Evolutionary conservation across 371 early-diverging fungal species (phyloP).

Genomic region (Mucor indicus): DNA sequence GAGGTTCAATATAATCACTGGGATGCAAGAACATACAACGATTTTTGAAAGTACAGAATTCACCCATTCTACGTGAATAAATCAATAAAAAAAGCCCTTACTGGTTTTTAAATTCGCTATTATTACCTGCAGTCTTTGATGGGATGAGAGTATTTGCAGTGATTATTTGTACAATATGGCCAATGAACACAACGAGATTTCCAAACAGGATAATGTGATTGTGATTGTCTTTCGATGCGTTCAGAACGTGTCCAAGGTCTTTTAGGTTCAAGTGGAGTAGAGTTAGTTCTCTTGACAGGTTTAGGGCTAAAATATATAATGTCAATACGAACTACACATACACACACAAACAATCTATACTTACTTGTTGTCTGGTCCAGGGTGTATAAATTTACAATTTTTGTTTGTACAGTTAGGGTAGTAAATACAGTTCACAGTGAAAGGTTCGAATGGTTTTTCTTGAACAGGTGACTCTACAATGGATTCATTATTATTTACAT

Average conservation of each 20-base stretch:
- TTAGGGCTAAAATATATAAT: background rate
- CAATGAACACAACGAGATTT: conserved; percentile 55
- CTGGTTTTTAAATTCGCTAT: background rate
- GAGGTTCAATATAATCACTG: conserved; percentile 26
- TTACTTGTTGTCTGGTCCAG: conserved; percentile 48
- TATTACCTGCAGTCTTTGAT: conserved; percentile 50
- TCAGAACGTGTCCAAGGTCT: conserved; percentile 29
- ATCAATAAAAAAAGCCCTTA: background rate
- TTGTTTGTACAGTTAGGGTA: conserved; percentile 61
- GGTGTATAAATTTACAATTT: conserved; percentile 55
- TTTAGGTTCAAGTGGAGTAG: conserved; percentile 1
- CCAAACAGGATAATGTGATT: conserved; percentile 32
- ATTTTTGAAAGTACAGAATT: conserved; percentile 39
- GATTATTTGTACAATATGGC: conserved; percentile 61
- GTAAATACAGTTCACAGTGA: conserved; percentile 37
- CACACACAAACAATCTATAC: background rate
- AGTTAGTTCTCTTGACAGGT: background rate
- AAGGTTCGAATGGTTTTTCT: no score
- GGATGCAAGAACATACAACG: conserved; percentile 55
- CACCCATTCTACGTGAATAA: conserved; percentile 37
- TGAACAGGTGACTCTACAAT: no score
- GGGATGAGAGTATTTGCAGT: conserved; percentile 60
- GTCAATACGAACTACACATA: background rate
- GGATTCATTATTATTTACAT: no score
- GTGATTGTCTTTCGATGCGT: conserved; percentile 37